Percentiles rank a stretch among this genome's conserved stretches.
Evolutionary conservation across 441 rosid species (phyloP).

Genomic region (Jatropha multifida): DNA sequence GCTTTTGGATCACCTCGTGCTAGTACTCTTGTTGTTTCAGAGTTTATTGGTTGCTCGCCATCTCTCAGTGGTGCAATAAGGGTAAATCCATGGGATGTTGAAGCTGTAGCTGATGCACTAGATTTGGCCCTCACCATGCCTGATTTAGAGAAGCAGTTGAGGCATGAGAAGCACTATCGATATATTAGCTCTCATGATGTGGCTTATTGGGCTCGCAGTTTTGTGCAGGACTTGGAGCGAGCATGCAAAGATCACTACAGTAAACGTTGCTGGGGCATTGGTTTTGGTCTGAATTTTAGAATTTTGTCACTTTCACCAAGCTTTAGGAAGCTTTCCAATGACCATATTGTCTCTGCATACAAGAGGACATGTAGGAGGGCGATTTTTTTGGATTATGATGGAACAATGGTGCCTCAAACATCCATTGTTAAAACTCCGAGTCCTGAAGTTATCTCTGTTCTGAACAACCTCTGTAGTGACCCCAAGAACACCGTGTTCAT

Average conservation of each 20-base stretch:
- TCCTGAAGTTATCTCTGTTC: slow-evolving; percentile 57
- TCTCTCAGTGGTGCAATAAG: slow-evolving; percentile 82
- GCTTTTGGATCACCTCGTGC: slow-evolving; percentile 44
- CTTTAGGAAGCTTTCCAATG: slow-evolving; percentile 68
- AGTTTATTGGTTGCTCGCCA: slow-evolving; percentile 81
- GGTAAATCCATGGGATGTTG: slow-evolving; percentile 78
- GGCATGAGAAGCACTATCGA: slow-evolving; percentile 79
- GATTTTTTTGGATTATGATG: slow-evolving; percentile 86
- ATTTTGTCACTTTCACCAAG: slow-evolving; percentile 77
- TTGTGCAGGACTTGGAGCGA: slow-evolving; percentile 75
- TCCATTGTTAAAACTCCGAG: slow-evolving; percentile 61
- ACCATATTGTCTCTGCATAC: slow-evolving; percentile 57
- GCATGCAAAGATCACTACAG: slow-evolving; percentile 74
- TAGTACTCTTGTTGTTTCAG: slow-evolving; percentile 73
- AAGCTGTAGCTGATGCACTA: slow-evolving; percentile 66
- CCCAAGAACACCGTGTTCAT: slow-evolving; percentile 75
- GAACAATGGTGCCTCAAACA: slow-evolving; percentile 70
- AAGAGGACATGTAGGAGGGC: slow-evolving; percentile 63
- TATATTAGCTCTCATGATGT: slow-evolving; percentile 78
- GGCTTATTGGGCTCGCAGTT: slow-evolving; percentile 81
- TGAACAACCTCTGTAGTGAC: slow-evolving; percentile 63
- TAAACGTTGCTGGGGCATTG: slow-evolving; percentile 83
- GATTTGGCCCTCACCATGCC: slow-evolving; percentile 46
- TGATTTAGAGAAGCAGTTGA: slow-evolving; percentile 52
- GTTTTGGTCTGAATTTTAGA: slow-evolving; percentile 76